These are phyloP conservation scores for Juglanconis oblonga DNA, from an alignment of 2,329 filamentous ascomycete species.

Conservation along the genomic window DNA sequence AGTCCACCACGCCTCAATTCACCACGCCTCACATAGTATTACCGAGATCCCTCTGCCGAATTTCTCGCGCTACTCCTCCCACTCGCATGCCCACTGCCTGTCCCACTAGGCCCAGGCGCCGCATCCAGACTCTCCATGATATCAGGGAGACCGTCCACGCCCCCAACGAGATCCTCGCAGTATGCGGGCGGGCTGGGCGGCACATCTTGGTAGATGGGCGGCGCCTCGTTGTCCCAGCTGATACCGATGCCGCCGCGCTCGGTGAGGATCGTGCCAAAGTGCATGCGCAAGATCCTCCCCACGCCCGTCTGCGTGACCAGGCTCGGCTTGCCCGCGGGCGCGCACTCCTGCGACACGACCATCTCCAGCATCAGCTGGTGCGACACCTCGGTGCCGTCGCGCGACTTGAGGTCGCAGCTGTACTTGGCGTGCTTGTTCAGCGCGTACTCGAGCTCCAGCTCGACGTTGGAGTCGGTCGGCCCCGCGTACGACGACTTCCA, in stretches of 20 bases:
- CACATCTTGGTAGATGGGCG: constrained; percentile 91
- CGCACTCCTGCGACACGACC: constrained; percentile 90
- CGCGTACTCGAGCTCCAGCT: constrained; percentile 79
- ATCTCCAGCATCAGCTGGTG: constrained; percentile 90
- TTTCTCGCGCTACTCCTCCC: constrained; percentile 5
- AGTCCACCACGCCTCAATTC: neutral
- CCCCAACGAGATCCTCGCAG: constrained; percentile 34
- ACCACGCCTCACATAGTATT: neutral
- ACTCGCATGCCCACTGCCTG: constrained; percentile 5
- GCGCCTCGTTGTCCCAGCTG: constrained; percentile 94
- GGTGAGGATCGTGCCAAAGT: constrained; percentile 80
- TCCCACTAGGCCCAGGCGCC: neutral
- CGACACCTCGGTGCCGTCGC: constrained; percentile 72
- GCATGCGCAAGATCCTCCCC: constrained; percentile 86
- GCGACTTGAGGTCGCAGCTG: constrained; percentile 73
- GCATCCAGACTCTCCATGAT: constrained; percentile 36
- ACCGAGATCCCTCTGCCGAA: constrained; percentile 6
- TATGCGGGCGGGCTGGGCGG: constrained; percentile 80
- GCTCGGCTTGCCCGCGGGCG: constrained; percentile 63
- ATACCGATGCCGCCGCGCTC: constrained; percentile 84
- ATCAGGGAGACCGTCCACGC: constrained; percentile 32
- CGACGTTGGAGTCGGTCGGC: constrained; percentile 56
- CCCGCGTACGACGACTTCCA: constrained; percentile 75
- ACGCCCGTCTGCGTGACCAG: constrained; percentile 83
- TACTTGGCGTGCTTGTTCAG: constrained; percentile 58